Base-by-base conservation (phyloP, 371 early-diverging fungal species). In the Haplosporangium sp. region DNA sequence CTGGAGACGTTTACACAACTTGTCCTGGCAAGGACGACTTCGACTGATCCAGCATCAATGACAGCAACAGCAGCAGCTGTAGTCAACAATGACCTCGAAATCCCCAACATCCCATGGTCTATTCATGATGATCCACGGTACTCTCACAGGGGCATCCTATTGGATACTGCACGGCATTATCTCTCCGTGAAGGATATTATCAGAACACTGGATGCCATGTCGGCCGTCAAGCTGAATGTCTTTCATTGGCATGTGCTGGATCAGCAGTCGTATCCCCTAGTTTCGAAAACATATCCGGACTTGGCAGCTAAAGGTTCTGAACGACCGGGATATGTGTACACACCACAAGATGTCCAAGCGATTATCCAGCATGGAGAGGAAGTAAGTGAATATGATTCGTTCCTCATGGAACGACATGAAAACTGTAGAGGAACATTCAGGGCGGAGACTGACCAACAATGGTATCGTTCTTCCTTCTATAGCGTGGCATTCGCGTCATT, bases 171-270 rank as follows among this genome's bases (percentile, higher is more conserved):
- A 9, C 89, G 95, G 54, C 92, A 94, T 82, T 95, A 81, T 60
- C 86, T 87, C 54, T 86, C 91, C 5, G 83, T 93, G 14, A 64
- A 82, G 36, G 87, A 86, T 53, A 83, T 95, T 51, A 74, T 88
- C 58, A 87, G 90, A 47, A 90, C 90, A 11, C 58, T 95, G 13
- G 93, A 94, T 42, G 95, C 92, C 42, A 88, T 94, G 86, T 81
- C 92, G 21, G 86, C 84, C 64, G 92, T 90, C 83, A 95, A 95
- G 83, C 75, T 95, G 74, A 95, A 95, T 63, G 91, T 92, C 7
- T 84, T 95, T 73, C 95, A 95, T 73, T 94, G 94, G 93, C 95
- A 95, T 67, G 86, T 92, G 5, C 85, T 91, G 6, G 95, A 95
- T 60, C 84, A 92, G 43, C 94, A 94, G 47, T 84, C 91, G 12